Conservation (phyloP, 257 asterid species). For the Solanum appendiculatum region DNA sequence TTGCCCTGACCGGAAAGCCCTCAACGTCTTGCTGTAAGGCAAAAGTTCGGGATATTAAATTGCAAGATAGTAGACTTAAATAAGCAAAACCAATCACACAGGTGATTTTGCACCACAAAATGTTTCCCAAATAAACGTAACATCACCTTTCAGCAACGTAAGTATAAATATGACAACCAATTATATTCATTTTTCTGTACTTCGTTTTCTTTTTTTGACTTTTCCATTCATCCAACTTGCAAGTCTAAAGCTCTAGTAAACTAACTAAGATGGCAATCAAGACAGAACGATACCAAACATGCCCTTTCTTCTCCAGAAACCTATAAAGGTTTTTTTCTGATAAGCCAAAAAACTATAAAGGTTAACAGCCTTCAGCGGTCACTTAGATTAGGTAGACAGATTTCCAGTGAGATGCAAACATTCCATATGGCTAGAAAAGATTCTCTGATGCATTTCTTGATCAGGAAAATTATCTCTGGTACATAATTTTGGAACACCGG, state of each 20-base stretch:
- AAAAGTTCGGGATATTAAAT: not conserved
- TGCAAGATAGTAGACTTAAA: not conserved
- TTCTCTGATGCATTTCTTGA: not conserved
- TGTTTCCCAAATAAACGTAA: not conserved
- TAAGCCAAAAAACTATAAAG: not conserved
- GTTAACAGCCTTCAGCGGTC: not conserved
- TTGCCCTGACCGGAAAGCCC: conserved; percentile 66
- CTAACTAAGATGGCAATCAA: not conserved
- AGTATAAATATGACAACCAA: not conserved
- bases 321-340: not conserved
- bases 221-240: not conserved
- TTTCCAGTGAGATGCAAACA: not conserved
- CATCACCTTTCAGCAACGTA: not conserved
- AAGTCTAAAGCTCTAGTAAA: not conserved
- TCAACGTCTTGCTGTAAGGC: conserved; percentile 58
- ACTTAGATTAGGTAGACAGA: not conserved
- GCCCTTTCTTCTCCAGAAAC: not conserved
- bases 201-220: not conserved
- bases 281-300: not conserved
- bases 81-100: not conserved
- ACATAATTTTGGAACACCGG: not conserved
- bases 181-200: not conserved
- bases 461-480: not conserved
- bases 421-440: not conserved
- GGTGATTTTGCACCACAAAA: not conserved